These are phyloP conservation scores for Metroxylon sagu DNA, from an alignment of 176 grass and related monocot species.

Conservation along the genomic window DNA sequence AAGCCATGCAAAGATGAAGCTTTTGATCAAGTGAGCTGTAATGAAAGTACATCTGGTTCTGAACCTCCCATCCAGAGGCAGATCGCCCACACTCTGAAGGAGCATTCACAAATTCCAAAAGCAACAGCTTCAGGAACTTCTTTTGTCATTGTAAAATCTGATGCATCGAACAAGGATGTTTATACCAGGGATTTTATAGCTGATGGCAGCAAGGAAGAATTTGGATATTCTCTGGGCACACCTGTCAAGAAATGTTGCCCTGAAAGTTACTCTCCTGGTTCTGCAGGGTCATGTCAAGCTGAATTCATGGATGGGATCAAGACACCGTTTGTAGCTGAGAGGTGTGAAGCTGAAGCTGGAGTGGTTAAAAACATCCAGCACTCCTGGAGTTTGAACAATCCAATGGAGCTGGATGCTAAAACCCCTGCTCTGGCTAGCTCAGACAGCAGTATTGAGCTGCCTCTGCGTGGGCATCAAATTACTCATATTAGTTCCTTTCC, in stretches of 20 bases:
- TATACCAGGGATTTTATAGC: constrained; percentile 19
- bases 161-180: constrained; percentile 32
- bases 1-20: constrained; percentile 57
- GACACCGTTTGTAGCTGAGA: background rate
- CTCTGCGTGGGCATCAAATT: too few species aligned
- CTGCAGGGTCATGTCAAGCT: constrained; percentile 37
- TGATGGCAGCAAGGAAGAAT: constrained; percentile 29
- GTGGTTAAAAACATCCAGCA: constrained; percentile 22
- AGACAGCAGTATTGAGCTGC: too few species aligned
- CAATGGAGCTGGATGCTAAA: constrained; percentile 37
- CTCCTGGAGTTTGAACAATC: constrained; percentile 27
- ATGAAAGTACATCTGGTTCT: constrained; percentile 40
- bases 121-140: constrained; percentile 22
- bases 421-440: too few species aligned
- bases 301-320: constrained; percentile 33
- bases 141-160: constrained; percentile 31
- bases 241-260: constrained; percentile 32
- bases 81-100: constrained; percentile 15
- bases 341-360: background rate
- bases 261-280: constrained; percentile 23
- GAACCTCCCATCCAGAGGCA: constrained; percentile 22
- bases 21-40: constrained; percentile 72
- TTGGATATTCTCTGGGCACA: constrained; percentile 22
- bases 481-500: constrained; percentile 23
- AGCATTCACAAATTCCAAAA: constrained; percentile 22